These are phyloP conservation scores for Thielaviopsis ethacetica DNA, from an alignment of 2,329 filamentous ascomycete species.

Conservation along the genomic window DNA sequence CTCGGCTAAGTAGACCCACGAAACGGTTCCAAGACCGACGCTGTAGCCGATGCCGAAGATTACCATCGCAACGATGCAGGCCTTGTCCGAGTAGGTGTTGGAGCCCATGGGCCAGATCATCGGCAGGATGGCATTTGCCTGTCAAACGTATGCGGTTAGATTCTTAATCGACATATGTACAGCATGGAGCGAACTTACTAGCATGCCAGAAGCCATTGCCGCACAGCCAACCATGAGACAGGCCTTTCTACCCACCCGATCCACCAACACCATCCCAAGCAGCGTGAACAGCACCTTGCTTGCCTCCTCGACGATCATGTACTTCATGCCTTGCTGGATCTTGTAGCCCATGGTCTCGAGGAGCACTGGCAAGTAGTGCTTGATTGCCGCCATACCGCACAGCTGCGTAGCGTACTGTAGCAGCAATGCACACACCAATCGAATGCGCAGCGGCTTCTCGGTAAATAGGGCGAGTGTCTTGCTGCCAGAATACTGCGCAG, in stretches of 20 bases:
- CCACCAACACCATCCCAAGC: constrained; percentile 40
- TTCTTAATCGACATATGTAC: neutral
- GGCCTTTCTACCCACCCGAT: constrained; percentile 30
- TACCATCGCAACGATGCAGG: constrained; percentile 39
- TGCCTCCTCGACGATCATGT: constrained; percentile 39
- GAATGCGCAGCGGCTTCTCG: constrained; percentile 29
- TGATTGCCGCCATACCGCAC: constrained; percentile 43
- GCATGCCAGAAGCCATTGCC: constrained; percentile 36
- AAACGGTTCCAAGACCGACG: constrained; percentile 38
- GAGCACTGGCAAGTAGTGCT: constrained; percentile 41
- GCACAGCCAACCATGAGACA: constrained; percentile 32
- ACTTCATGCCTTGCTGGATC: constrained; percentile 31
- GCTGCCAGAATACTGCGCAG: constrained; percentile 18
- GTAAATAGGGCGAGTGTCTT: constrained; percentile 29
- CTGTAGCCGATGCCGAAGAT: constrained; percentile 42
- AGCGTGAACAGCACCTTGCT: constrained; percentile 39
- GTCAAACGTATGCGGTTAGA: neutral
- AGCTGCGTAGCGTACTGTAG: constrained; percentile 45
- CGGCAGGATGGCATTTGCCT: constrained; percentile 39
- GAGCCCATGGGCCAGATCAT: constrained; percentile 25
- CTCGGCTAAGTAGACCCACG: constrained; percentile 45
- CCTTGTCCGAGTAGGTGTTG: constrained; percentile 24
- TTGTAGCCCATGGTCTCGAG: constrained; percentile 33
- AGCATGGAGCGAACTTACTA: constrained; percentile 23
- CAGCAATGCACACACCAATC: constrained; percentile 39